A percentile compares a stretch with the other conserved stretches of the same genome.
Conservation (phyloP, 345 rosid genomes). For the Heritiera fomes region DNA sequence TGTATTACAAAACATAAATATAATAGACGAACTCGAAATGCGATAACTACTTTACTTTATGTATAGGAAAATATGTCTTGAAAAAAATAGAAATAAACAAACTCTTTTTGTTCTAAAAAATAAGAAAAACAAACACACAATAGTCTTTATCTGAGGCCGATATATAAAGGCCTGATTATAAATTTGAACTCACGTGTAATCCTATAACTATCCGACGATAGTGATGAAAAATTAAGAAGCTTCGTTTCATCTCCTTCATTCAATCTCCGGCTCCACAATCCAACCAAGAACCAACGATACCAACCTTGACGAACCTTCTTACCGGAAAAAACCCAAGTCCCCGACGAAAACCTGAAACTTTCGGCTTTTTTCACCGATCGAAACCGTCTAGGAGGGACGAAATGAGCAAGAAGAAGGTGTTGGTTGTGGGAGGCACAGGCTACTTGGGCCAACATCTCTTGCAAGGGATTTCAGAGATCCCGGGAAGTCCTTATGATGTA, state of each 20-base stretch:
- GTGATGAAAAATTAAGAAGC: background rate
- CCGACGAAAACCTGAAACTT: background rate
- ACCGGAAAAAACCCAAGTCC: background rate
- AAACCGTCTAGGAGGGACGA: constrained; percentile 2
- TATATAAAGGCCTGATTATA: background rate
- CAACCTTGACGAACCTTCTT: background rate
- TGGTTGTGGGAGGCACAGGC: constrained; percentile 88
- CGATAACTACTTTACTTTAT: too few species aligned
- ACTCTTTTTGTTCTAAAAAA: too few species aligned
- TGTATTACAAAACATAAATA: too few species aligned
- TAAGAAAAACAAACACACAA: too few species aligned
- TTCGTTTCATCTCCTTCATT: background rate
- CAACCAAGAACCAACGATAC: background rate
- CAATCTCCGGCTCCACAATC: background rate
- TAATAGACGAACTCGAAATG: too few species aligned
- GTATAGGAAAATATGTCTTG: too few species aligned
- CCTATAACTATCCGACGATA: background rate
- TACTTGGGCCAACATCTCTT: constrained; percentile 93
- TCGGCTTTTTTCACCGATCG: background rate
- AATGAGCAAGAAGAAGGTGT: constrained; percentile 53
- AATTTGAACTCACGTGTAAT: constrained; percentile 6
- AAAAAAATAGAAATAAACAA: too few species aligned
- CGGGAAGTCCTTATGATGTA: constrained; percentile 41
- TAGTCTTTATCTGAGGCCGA: background rate
- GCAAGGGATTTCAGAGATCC: constrained; percentile 41